Percentiles rank a stretch among this genome's conserved stretches.
phyloP scores from a whole-genome alignment of 768 basidiomycete genomes.

The Tricholoma matsutake region DNA sequence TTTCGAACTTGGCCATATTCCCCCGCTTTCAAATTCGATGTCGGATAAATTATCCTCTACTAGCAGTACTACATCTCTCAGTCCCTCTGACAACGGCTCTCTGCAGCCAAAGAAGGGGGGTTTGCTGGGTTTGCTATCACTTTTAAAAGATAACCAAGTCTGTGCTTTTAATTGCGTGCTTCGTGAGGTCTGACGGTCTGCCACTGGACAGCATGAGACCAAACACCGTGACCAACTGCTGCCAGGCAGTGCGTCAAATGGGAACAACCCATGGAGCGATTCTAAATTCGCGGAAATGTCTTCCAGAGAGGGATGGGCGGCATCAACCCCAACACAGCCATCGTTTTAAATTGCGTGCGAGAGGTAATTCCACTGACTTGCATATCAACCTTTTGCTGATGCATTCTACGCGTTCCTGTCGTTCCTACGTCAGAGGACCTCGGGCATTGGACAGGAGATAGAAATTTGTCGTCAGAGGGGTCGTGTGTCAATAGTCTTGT shows the following conservation, averaged over 20 bases:
- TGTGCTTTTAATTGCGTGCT: neutral
- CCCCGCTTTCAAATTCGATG: slow-evolving; percentile 4
- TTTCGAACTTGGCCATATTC: neutral
- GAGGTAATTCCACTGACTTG: neutral
- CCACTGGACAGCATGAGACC: neutral
- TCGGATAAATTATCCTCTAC: slow-evolving; percentile 15
- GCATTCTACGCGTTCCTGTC: neutral
- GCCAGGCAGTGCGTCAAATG: neutral
- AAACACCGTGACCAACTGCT: neutral
- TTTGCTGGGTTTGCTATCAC: neutral
- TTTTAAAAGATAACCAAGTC: neutral
- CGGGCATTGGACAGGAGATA: too few species aligned
- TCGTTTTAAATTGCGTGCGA: slow-evolving; percentile 4
- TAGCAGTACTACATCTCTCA: slow-evolving; percentile 7
- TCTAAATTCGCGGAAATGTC: slow-evolving; percentile 19
- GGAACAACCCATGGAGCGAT: slow-evolving; percentile 5
- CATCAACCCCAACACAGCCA: slow-evolving; percentile 22
- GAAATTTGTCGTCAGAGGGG: too few species aligned
- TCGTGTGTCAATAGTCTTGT: too few species aligned
- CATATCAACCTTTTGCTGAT: neutral
- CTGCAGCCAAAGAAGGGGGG: neutral
- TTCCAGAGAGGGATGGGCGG: slow-evolving; percentile 20
- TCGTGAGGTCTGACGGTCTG: neutral
- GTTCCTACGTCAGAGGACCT: too few species aligned
- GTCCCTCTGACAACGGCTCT: slow-evolving; percentile 5